Conservation (phyloP, 768 basidiomycete genomes). For the Tricholoma saponaceum region DNA sequence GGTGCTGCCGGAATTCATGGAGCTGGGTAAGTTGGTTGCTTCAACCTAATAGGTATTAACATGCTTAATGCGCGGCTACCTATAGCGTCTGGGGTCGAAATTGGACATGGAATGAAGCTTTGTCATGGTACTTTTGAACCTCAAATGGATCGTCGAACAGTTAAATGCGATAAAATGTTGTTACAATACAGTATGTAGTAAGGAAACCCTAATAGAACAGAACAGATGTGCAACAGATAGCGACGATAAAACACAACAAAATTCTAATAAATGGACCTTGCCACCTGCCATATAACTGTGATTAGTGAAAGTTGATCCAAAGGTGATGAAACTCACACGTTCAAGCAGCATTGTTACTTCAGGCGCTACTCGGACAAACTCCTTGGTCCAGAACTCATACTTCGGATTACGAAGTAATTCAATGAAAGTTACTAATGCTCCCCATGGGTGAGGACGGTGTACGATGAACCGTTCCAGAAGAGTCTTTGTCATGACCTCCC, state of each 20-base stretch:
- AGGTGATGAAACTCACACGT: slow-evolving; percentile 52
- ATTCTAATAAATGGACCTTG: slow-evolving; percentile 78
- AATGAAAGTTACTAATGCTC: slow-evolving; percentile 89
- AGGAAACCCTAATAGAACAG: slow-evolving; percentile 58
- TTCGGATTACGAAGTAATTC: slow-evolving; percentile 87
- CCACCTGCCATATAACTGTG: slow-evolving; percentile 45
- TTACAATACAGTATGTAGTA: slow-evolving; percentile 85
- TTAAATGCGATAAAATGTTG: slow-evolving; percentile 55
- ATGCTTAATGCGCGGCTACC: neutral
- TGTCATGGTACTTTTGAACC: slow-evolving; percentile 43
- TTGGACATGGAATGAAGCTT: slow-evolving; percentile 44
- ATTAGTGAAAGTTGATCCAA: slow-evolving; percentile 4
- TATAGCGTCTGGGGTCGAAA: slow-evolving; percentile 25
- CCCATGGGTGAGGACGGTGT: slow-evolving; percentile 96
- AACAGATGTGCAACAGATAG: slow-evolving; percentile 79
- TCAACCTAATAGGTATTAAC: neutral
- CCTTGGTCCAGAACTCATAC: slow-evolving; percentile 89
- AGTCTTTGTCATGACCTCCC: slow-evolving; percentile 83
- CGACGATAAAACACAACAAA: slow-evolving; percentile 57
- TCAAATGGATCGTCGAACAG: slow-evolving; percentile 29
- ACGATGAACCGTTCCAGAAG: slow-evolving; percentile 93
- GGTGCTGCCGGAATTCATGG: slow-evolving; percentile 74
- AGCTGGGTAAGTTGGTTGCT: slow-evolving; percentile 60
- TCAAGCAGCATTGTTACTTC: slow-evolving; percentile 84
- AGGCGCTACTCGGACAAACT: slow-evolving; percentile 79